Evolutionary conservation across 2,329 filamentous ascomycete genomes (phyloP).

Genomic region (Uncinocarpus reesii): DNA sequence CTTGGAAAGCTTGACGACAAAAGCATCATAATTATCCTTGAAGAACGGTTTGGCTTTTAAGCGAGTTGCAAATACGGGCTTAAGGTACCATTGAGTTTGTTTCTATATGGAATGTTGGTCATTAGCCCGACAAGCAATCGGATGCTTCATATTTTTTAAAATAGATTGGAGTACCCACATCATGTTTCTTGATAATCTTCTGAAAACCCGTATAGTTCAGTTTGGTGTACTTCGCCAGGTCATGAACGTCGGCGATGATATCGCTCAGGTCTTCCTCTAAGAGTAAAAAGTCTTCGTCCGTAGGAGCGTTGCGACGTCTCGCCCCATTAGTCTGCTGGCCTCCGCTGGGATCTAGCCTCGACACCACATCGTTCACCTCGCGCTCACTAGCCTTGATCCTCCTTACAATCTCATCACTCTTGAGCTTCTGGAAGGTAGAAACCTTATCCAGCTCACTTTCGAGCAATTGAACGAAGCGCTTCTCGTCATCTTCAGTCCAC

Average conservation of each 20-base stretch:
- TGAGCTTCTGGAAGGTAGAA: slow-evolving; percentile 93
- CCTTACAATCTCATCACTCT: slow-evolving; percentile 88
- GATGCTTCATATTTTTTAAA: not conserved
- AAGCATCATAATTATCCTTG: slow-evolving; percentile 96
- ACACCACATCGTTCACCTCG: slow-evolving; percentile 81
- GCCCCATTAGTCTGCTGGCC: slow-evolving; percentile 37
- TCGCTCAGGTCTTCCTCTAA: slow-evolving; percentile 93
- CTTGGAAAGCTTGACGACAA: slow-evolving; percentile 86
- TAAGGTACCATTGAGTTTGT: slow-evolving; percentile 85
- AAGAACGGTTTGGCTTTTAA: slow-evolving; percentile 97
- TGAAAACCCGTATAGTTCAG: slow-evolving; percentile 98
- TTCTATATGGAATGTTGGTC: slow-evolving; percentile 48
- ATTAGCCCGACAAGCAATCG: slow-evolving; percentile 6
- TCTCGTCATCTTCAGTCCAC: slow-evolving; percentile 90
- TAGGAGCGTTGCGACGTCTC: slow-evolving; percentile 40
- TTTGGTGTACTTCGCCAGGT: slow-evolving; percentile 95
- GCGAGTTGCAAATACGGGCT: slow-evolving; percentile 87
- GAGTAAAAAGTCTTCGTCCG: slow-evolving; percentile 86
- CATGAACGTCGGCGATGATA: slow-evolving; percentile 96
- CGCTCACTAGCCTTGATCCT: slow-evolving; percentile 78
- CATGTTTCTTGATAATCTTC: slow-evolving; percentile 99
- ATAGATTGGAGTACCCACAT: slow-evolving; percentile 43
- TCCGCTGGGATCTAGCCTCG: slow-evolving; percentile 48
- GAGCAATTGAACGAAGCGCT: slow-evolving; percentile 72
- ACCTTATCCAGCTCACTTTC: slow-evolving; percentile 95